These are phyloP conservation scores for Aureobasidium uvarum DNA, from an alignment of 2,329 filamentous ascomycete genomes.

Conservation along the genomic window DNA sequence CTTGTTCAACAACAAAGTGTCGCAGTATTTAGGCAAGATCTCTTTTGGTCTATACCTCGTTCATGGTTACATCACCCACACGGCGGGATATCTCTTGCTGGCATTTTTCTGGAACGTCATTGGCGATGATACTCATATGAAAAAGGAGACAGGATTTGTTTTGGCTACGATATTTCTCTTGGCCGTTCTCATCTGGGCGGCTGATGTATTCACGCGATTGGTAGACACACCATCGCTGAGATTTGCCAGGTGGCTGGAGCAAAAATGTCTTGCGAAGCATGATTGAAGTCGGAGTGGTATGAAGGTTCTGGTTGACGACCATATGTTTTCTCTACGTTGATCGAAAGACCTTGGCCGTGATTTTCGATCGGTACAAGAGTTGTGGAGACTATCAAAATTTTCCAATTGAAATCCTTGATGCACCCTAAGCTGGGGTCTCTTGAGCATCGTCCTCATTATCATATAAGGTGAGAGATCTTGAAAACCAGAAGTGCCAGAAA, in stretches of 20 bases:
- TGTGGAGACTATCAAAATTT: too few species aligned
- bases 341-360: not conserved
- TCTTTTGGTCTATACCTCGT: constrained; percentile 62
- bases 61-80: constrained; percentile 58
- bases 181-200: constrained; percentile 54
- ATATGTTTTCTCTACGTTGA: not conserved
- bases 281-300: not conserved
- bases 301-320: too few species aligned
- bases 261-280: constrained; percentile 12
- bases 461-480: too few species aligned
- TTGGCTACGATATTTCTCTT: constrained; percentile 57
- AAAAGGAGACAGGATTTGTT: constrained; percentile 55
- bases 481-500: too few species aligned
- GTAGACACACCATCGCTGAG: constrained; percentile 58
- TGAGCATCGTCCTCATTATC: too few species aligned
- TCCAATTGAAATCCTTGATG: too few species aligned
- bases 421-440: too few species aligned
- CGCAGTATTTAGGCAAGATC: constrained; percentile 61
- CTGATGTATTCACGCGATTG: constrained; percentile 57
- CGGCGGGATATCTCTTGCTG: constrained; percentile 54
- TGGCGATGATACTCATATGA: constrained; percentile 45
- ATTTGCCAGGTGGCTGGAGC: constrained; percentile 58
- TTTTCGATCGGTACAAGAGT: too few species aligned
- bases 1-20: constrained; percentile 50
- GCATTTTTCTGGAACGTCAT: constrained; percentile 51